Evolutionary conservation across 2,329 filamentous ascomycete species (phyloP).

Genomic region (Niveomyces coronatus): DNA sequence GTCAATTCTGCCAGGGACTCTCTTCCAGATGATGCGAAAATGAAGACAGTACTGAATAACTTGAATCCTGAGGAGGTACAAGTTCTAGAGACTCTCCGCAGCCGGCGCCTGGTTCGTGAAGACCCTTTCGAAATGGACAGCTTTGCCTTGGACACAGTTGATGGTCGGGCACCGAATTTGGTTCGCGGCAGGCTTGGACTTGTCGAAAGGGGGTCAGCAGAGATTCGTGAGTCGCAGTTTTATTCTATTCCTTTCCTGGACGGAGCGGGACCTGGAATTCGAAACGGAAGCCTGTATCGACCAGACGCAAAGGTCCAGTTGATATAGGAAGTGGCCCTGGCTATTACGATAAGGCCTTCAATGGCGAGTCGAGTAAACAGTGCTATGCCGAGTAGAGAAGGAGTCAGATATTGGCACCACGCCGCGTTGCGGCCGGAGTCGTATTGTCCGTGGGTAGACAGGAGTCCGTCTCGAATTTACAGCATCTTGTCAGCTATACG

Average conservation of each 20-base stretch:
- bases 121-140: slow-evolving; percentile 12
- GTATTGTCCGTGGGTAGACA: too few relatives aligned
- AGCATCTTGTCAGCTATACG: too few relatives aligned
- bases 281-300: background rate
- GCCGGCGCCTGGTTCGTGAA: slow-evolving; percentile 12
- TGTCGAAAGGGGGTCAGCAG: background rate
- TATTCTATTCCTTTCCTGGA: background rate
- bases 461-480: too few relatives aligned
- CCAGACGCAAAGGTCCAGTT: background rate
- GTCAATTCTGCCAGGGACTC: background rate
- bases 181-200: slow-evolving; percentile 12
- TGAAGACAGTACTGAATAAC: background rate
- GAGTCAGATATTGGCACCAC: too few relatives aligned
- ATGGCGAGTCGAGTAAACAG: too few relatives aligned
- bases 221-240: background rate
- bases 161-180: slow-evolving; percentile 10
- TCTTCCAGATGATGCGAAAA: background rate
- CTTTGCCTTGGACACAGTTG: slow-evolving; percentile 12
- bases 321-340: too few relatives aligned
- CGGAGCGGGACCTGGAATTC: background rate
- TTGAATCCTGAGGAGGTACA: slow-evolving; percentile 11
- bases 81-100: slow-evolving; percentile 9
- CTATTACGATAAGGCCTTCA: too few relatives aligned
- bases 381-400: too few relatives aligned
- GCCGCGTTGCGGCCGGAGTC: too few relatives aligned